Conservation (phyloP, 2,329 filamentous ascomycete genomes). For the Talaromyces marneffei region DNA sequence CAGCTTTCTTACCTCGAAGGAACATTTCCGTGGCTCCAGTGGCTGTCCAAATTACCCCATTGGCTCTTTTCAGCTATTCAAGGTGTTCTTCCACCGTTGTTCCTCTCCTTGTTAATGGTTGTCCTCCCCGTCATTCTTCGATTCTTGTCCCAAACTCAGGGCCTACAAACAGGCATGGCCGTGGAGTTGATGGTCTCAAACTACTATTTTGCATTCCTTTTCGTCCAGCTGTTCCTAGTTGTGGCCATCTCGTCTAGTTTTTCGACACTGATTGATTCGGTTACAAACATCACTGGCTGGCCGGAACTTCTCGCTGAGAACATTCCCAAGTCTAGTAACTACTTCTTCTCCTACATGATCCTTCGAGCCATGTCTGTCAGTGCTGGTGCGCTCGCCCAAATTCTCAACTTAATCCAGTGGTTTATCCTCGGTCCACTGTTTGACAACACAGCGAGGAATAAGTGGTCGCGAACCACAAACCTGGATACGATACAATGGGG, state of each 20-base stretch:
- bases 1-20: constrained; percentile 67
- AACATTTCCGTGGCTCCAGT: constrained; percentile 62
- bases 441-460: constrained; percentile 74
- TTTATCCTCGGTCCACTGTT: constrained; percentile 73
- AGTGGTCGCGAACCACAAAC: constrained; percentile 78
- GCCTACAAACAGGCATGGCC: constrained; percentile 74
- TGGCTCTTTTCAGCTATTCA: constrained; percentile 64
- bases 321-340: constrained; percentile 81
- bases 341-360: constrained; percentile 98
- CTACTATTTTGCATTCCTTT: constrained; percentile 91
- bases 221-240: constrained; percentile 90
- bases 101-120: constrained; percentile 72
- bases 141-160: constrained; percentile 66
- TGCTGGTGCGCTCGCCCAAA: constrained; percentile 79
- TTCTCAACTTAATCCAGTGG: constrained; percentile 72
- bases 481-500: constrained; percentile 81
- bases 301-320: constrained; percentile 68
- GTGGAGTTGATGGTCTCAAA: constrained; percentile 77
- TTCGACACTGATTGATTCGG: constrained; percentile 57
- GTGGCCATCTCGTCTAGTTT: constrained; percentile 79
- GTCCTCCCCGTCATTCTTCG: constrained; percentile 74
- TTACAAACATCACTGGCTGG: constrained; percentile 64
- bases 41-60: constrained; percentile 58
- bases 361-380: constrained; percentile 88
- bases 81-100: constrained; percentile 75